Evolutionary conservation across 805 yeast genomes (phyloP).

Genomic region (Spathaspora hagerdaliae): DNA sequence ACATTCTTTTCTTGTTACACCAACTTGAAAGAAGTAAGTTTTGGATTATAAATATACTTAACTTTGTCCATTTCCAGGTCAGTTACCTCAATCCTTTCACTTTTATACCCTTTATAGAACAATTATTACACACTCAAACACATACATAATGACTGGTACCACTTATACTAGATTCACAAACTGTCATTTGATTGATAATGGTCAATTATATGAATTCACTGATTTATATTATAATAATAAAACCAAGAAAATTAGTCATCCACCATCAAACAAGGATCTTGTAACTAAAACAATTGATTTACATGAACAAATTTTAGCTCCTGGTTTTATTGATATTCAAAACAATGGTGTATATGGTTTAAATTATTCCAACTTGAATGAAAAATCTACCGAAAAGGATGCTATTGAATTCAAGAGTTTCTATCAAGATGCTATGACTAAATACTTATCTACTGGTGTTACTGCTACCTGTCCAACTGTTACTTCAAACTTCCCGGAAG

Average conservation of each 20-base stretch:
- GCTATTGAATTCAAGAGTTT: conserved; percentile 27
- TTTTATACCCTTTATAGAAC: not conserved
- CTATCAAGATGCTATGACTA: conserved; percentile 42
- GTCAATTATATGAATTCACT: conserved; percentile 24
- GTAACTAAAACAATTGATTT: conserved; percentile 35
- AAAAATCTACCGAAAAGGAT: conserved; percentile 26
- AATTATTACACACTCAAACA: not conserved
- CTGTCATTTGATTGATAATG: conserved; percentile 41
- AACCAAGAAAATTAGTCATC: conserved; percentile 37
- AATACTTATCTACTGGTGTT: conserved; percentile 48
- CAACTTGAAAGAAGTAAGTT: too few relatives aligned
- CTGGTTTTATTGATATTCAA: conserved; percentile 56
- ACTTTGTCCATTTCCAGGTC: not conserved
- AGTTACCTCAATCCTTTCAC: not conserved
- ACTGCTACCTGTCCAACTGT: conserved; percentile 56
- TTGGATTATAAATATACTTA: not conserved
- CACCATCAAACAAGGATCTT: conserved; percentile 14
- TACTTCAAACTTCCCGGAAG: conserved; percentile 47
- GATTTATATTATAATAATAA: conserved; percentile 43
- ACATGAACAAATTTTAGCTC: conserved; percentile 45
- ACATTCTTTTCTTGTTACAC: too few relatives aligned
- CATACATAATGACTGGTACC: conserved; percentile 2
- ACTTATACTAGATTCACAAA: conserved; percentile 33
- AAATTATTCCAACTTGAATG: conserved; percentile 42
- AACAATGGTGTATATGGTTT: conserved; percentile 57